Conservation (phyloP, 208 protist genomes). For the Wallacemonas collosoma region DNA sequence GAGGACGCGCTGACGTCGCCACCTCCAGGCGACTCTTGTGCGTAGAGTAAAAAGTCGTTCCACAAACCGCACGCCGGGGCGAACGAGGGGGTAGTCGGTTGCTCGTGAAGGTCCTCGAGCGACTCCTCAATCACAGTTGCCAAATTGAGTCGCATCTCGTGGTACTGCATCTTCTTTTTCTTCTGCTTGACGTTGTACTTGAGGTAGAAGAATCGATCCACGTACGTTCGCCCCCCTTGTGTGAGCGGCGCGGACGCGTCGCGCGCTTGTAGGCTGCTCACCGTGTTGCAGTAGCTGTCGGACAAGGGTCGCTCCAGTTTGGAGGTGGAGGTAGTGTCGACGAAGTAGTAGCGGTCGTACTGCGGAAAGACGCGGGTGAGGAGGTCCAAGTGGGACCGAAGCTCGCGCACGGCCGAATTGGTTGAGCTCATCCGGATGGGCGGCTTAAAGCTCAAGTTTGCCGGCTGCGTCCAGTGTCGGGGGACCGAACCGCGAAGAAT, state of each 20-base stretch:
- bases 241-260: not conserved
- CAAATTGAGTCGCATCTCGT: constrained; percentile 31
- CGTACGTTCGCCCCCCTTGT: not conserved
- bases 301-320: constrained; percentile 54
- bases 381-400: constrained; percentile 45
- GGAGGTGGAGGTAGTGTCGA: constrained; percentile 65
- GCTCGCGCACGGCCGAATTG: not conserved
- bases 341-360: constrained; percentile 35
- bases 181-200: constrained; percentile 65
- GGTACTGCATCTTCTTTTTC: constrained; percentile 41
- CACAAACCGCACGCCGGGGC: not conserved
- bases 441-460: constrained; percentile 74
- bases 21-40: not conserved
- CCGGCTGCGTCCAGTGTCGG: constrained; percentile 75
- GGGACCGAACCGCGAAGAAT: constrained; percentile 80
- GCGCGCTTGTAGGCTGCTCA: not conserved
- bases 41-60: constrained; percentile 14
- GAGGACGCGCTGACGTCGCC: not conserved
- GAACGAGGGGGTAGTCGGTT: not conserved
- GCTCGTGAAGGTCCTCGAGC: not conserved
- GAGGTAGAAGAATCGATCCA: constrained; percentile 23
- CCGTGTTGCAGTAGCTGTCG: constrained; percentile 44
- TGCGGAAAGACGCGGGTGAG: constrained; percentile 35
- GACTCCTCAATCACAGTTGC: constrained; percentile 1
- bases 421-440: constrained; percentile 52